Conservation (phyloP, 1,284 basidiomycete genomes). For the Cystobasidium sp. region DNA sequence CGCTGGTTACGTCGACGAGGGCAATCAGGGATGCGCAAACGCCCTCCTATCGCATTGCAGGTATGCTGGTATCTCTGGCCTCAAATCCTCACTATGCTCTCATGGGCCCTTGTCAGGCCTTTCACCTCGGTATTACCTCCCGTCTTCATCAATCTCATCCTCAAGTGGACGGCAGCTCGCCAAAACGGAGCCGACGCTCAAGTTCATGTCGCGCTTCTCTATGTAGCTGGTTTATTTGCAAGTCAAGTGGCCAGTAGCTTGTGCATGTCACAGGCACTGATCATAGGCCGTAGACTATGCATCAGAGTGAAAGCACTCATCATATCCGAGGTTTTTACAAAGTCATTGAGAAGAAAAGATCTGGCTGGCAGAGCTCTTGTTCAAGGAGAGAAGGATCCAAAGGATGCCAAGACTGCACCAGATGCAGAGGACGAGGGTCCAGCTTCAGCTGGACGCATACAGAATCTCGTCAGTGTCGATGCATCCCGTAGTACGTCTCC, state of each 20-base stretch:
- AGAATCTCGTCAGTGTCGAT: conserved; percentile 64
- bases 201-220: conserved; percentile 61
- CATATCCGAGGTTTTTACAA: conserved; percentile 63
- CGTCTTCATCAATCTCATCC: conserved; percentile 60
- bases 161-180: conserved; percentile 59
- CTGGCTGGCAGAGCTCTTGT: conserved; percentile 54
- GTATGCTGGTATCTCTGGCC: conserved; percentile 58
- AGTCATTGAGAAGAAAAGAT: conserved; percentile 62
- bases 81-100: conserved; percentile 54
- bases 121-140: conserved; percentile 61
- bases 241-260: conserved; percentile 59
- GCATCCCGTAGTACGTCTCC: conserved; percentile 57
- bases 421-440: conserved; percentile 46
- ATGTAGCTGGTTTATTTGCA: conserved; percentile 60
- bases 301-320: conserved; percentile 61
- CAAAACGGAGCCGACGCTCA: conserved; percentile 55
- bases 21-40: conserved; percentile 45
- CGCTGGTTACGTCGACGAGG: conserved; percentile 31
- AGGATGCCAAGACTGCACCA: conserved; percentile 33
- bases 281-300: conserved; percentile 61
- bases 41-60: conserved; percentile 56
- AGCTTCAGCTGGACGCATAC: conserved; percentile 61
- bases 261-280: conserved; percentile 59
- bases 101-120: conserved; percentile 60
- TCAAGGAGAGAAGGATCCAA: conserved; percentile 28